These are phyloP conservation scores for Globomyces pollinis-pini DNA, from an alignment of 192 early-diverging fungal genomes.

Conservation along the genomic window DNA sequence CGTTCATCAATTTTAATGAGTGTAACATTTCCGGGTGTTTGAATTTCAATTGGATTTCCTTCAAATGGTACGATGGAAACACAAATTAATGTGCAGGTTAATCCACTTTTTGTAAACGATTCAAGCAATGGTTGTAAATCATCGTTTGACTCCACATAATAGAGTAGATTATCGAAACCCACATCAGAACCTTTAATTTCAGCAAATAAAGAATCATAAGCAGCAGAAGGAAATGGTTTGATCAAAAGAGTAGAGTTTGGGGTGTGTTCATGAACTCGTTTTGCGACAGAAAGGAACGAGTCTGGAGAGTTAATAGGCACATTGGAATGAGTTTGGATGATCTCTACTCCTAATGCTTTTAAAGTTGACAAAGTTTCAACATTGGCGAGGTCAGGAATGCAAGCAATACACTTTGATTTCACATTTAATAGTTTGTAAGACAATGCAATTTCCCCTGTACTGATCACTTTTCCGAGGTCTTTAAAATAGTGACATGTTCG, in stretches of 20 bases:
- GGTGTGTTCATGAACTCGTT: neutral
- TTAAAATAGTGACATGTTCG: no score
- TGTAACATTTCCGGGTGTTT: no score
- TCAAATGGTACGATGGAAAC: no score
- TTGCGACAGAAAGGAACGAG: neutral
- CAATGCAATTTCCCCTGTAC: no score
- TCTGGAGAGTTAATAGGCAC: no score
- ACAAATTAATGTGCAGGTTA: neutral
- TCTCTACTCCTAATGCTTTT: neutral
- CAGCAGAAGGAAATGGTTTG: slow-evolving; percentile 6
- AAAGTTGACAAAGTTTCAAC: no score
- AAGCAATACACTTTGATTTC: no score
- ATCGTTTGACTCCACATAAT: neutral
- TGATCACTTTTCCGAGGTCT: no score
- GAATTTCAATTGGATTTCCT: neutral
- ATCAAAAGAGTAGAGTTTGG: neutral
- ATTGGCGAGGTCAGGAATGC: no score
- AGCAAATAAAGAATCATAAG: neutral
- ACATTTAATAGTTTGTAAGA: no score
- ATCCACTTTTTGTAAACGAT: neutral
- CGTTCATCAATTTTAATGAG: neutral
- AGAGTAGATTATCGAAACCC: neutral
- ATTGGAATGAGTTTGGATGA: neutral
- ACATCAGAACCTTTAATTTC: neutral
- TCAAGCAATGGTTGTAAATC: neutral